phyloP scores from a whole-genome alignment of 2,329 filamentous ascomycete genomes.

The Westerdykella sp. region DNA sequence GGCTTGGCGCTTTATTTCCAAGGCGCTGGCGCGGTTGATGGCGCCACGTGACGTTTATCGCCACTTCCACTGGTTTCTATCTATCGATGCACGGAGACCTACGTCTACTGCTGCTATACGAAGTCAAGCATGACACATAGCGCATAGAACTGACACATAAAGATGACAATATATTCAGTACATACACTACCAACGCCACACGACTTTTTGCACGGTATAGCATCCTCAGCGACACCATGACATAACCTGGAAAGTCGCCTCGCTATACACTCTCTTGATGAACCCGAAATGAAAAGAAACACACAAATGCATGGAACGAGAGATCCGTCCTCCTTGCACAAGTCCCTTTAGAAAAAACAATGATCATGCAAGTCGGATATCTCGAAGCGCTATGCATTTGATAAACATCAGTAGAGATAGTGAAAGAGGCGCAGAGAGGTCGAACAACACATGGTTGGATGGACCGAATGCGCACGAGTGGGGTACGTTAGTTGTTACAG shows the following conservation, averaged over 20 bases:
- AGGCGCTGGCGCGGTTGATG: neutral
- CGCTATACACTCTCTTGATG: constrained; percentile 21
- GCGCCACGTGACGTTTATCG: too few relatives aligned
- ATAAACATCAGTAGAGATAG: constrained; percentile 15
- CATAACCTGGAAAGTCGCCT: constrained; percentile 20
- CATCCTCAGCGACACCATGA: constrained; percentile 29
- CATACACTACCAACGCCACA: constrained; percentile 13
- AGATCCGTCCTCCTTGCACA: constrained; percentile 40
- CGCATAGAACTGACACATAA: neutral
- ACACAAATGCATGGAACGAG: constrained; percentile 15
- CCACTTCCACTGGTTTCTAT: neutral
- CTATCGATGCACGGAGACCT: neutral
- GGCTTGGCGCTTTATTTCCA: neutral
- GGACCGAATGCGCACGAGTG: constrained; percentile 25
- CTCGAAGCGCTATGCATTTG: constrained; percentile 34
- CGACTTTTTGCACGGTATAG: constrained; percentile 29
- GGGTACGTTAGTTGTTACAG: constrained; percentile 19
- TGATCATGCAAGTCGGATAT: constrained; percentile 40
- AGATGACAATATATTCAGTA: constrained; percentile 5
- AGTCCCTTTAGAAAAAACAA: constrained; percentile 18
- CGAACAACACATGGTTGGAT: constrained; percentile 15
- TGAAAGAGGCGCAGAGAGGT: constrained; percentile 8
- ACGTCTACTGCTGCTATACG: neutral
- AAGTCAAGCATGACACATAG: neutral
- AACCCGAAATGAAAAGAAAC: constrained; percentile 1